Percentiles rank a stretch among this genome's conserved stretches.
Evolutionary conservation across 2,329 filamentous ascomycete genomes (phyloP).

Genomic region (Colletotrichum australisinense): DNA sequence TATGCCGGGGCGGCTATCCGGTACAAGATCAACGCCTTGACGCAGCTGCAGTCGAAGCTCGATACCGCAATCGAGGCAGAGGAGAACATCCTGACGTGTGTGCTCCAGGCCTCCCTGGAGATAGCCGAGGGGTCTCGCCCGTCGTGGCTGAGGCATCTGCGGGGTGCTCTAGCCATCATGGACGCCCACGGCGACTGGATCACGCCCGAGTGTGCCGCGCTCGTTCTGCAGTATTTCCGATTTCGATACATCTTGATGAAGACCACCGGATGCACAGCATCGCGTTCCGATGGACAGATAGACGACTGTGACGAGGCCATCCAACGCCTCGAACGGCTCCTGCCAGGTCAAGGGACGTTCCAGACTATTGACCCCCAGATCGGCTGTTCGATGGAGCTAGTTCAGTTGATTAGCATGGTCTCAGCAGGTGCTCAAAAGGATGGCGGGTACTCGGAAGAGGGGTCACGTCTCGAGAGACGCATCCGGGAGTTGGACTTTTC

Average conservation of each 20-base stretch:
- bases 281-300: no score
- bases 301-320: no score
- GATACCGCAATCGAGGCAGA: neutral
- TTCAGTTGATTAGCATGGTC: neutral
- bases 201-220: slow-evolving; percentile 3
- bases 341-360: no score
- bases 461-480: neutral
- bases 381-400: slow-evolving; percentile 11
- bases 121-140: slow-evolving; percentile 10
- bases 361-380: neutral
- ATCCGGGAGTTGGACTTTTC: slow-evolving; percentile 7
- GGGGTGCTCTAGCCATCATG: neutral
- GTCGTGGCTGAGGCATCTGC: slow-evolving; percentile 13
- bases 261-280: no score
- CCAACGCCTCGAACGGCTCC: no score
- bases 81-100: slow-evolving; percentile 11
- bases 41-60: slow-evolving; percentile 6
- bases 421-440: neutral
- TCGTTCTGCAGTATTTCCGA: slow-evolving; percentile 12
- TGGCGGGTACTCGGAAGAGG: neutral
- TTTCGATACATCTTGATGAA: slow-evolving; percentile 14
- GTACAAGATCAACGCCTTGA: slow-evolving; percentile 9
- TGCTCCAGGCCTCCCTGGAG: slow-evolving; percentile 18
- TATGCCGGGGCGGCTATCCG: neutral
- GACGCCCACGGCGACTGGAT: neutral